These are phyloP conservation scores for Microdochium paspali DNA, from an alignment of 2,329 filamentous ascomycete species.

Conservation along the genomic window DNA sequence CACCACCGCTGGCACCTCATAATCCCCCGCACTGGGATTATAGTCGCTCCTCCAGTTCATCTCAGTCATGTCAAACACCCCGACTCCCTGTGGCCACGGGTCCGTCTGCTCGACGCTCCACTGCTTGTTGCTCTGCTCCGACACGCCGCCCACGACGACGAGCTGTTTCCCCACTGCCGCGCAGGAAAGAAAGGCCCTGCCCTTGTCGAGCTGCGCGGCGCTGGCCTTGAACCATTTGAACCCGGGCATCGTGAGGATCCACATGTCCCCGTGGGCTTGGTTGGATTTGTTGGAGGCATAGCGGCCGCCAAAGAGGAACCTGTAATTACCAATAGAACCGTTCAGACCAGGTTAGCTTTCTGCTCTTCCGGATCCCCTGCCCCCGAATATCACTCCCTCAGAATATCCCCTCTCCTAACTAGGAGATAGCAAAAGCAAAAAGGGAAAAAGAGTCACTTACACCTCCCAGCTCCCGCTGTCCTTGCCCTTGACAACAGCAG, in stretches of 20 bases:
- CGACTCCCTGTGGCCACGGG: constrained; percentile 24
- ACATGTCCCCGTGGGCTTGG: constrained; percentile 17
- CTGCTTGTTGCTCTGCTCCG: constrained; percentile 10
- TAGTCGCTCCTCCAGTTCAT: constrained; percentile 23
- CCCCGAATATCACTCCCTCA: too few species aligned
- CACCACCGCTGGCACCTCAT: constrained; percentile 21
- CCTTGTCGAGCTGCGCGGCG: constrained; percentile 12
- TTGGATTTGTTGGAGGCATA: constrained; percentile 8
- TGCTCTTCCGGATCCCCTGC: too few species aligned
- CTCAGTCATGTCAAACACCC: constrained; percentile 28
- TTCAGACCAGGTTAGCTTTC: too few species aligned
- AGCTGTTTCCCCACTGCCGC: constrained; percentile 28
- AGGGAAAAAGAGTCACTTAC: constrained; percentile 9
- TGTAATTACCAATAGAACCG: too few species aligned
- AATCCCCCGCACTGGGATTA: constrained; percentile 20
- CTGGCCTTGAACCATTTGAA: constrained; percentile 24
- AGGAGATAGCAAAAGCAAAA: neutral
- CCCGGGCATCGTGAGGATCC: constrained; percentile 26
- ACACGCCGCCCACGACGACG: constrained; percentile 24
- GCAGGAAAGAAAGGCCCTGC: constrained; percentile 22
- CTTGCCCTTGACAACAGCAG: constrained; percentile 19
- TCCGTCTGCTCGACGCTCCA: constrained; percentile 15
- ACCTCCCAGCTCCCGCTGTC: constrained; percentile 26
- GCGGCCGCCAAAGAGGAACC: constrained; percentile 26
- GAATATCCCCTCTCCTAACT: too few species aligned